phyloP scores from a whole-genome alignment of 495 filamentous ascomycete genomes.

The Daldinia loculata region DNA sequence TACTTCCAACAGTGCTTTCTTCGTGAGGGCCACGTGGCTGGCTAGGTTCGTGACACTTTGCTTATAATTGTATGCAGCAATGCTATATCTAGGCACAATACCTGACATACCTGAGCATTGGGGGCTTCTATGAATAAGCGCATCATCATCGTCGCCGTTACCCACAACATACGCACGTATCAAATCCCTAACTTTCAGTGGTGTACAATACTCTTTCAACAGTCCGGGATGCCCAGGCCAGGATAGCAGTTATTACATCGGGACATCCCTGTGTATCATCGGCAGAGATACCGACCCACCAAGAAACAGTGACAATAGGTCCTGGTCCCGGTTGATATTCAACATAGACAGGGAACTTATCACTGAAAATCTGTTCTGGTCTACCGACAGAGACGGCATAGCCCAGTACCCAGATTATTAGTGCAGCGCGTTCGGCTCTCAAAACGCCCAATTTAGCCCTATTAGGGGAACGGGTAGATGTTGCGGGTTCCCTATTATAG shows the following conservation, averaged over 20 bases:
- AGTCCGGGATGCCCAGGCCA: constrained; percentile 9
- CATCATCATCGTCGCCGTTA: not conserved
- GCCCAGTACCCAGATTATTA: not conserved
- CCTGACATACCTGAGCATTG: not conserved
- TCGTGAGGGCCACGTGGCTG: no score
- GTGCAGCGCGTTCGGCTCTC: constrained; percentile 26
- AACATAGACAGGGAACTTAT: constrained; percentile 1
- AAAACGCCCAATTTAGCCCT: constrained; percentile 25
- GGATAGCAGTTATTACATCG: constrained; percentile 8
- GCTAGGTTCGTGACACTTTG: no score
- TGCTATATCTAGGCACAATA: no score
- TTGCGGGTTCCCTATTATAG: not conserved
- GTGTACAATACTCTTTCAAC: constrained; percentile 2
- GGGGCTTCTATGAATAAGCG: not conserved
- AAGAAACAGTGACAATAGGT: not conserved
- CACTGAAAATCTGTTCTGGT: not conserved
- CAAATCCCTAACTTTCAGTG: not conserved
- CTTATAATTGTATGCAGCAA: no score
- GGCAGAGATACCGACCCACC: constrained; percentile 33
- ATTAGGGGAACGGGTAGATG: not conserved
- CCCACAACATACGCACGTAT: constrained; percentile 30
- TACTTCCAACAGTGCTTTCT: no score
- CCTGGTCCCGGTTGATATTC: not conserved
- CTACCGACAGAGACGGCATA: constrained; percentile 12
- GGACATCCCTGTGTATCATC: constrained; percentile 21